Base-by-base conservation (phyloP, 1,284 basidiomycete species). In the Sporisorium sorghi region DNA sequence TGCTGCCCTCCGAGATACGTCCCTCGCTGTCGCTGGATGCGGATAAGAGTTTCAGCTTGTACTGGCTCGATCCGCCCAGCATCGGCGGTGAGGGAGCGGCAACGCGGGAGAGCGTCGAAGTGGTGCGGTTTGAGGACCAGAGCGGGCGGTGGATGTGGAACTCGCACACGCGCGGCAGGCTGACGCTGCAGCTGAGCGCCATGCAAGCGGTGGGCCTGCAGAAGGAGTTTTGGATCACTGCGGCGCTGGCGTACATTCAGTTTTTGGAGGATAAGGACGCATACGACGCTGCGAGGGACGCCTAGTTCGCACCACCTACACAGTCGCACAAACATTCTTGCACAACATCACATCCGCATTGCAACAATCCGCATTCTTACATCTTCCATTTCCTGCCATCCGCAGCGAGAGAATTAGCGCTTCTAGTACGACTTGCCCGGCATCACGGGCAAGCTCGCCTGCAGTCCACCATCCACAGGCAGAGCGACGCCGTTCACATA, bases 401-500 rank as follows among this genome's bases (percentile, higher is more conserved):
- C n/a, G n/a, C n/a, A n/a, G n/a, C n/a, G n/a, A n/a, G n/a, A n/a
- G n/a, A n/a, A n/a, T n/a, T n/a, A n/a, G n/a, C n/a, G n/a, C n/a
- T n/a, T n/a, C n/a, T 33, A 80, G 67, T 83, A 82, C 65, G 83
- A 71, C 82, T 83, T 89, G 5, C 91, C 90, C 0, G 90, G 90
- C 2, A 90, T 87, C 26, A 91, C 90, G 2, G 92, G 92, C 73
- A 89, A 87, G 3, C 91, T 91, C 32, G 90, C 87, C 9, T 90
- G 89, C 60, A 95, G 84, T 0, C 93, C 94, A 10, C 94, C 95
- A 80, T 95, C 94, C 26, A 95, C 91, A 0, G 91, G 90, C 39
- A 94, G 88, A 71, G 91, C 91, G 79, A 96, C 92, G 12, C 93
- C 95, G 81, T 96, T 97, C 60, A 97, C 90, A 84, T 96, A 83